Percentiles rank a stretch among this genome's conserved stretches.
Evolutionary conservation across 306 rosid genomes (phyloP).

Genomic region (Cicer chorassanicum): DNA sequence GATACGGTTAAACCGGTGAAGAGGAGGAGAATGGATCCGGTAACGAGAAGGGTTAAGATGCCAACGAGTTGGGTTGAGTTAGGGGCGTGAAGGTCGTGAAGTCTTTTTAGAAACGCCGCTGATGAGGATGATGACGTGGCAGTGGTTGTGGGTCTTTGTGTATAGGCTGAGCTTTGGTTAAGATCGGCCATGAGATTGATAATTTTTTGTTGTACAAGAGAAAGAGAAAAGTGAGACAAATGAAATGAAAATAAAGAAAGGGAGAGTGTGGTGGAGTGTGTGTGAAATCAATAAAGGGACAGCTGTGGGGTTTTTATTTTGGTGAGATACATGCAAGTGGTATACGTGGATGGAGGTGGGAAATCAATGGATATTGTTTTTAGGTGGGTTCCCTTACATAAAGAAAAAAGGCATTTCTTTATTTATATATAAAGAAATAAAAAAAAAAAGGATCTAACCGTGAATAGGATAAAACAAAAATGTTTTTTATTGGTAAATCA

Average conservation of each 20-base stretch:
- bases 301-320: background rate
- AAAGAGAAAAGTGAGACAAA: background rate
- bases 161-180: conserved; percentile 42
- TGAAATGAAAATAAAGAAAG: background rate
- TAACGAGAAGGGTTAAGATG: conserved; percentile 55
- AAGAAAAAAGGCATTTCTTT: too few relatives aligned
- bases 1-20: conserved; percentile 62
- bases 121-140: background rate
- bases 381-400: background rate
- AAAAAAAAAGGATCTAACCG: too few relatives aligned
- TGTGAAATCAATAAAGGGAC: conserved; percentile 7
- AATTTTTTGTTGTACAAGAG: background rate
- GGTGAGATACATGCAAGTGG: background rate
- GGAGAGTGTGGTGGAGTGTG: background rate
- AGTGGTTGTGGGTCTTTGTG: conserved; percentile 16
- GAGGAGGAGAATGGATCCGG: conserved; percentile 65
- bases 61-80: conserved; percentile 65
- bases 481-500: background rate
- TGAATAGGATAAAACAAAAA: too few relatives aligned
- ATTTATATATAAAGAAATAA: too few relatives aligned
- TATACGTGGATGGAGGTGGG: conserved; percentile 18
- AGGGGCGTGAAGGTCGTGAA: conserved; percentile 54
- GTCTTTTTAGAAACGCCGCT: conserved; percentile 44
- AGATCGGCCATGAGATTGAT: conserved; percentile 56
- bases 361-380: conserved; percentile 13